Conservation (phyloP, 768 basidiomycete species). For the Hydnomerulius pinastri region DNA sequence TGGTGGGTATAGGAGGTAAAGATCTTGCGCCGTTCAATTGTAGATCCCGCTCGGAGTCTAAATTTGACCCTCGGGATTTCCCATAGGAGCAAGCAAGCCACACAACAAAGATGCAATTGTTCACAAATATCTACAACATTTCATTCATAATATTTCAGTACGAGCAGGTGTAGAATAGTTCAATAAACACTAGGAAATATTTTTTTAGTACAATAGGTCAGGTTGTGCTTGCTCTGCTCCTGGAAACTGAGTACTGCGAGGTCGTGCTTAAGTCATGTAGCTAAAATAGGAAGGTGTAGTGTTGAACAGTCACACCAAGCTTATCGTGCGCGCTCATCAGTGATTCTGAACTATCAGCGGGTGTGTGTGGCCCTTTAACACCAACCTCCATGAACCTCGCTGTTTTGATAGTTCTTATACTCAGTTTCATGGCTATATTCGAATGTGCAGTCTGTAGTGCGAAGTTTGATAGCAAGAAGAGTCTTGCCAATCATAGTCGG, state of each 20-base stretch:
- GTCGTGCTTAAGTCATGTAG: too few relatives aligned
- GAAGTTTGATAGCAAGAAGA: neutral
- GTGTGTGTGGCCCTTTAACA: neutral
- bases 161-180: too few relatives aligned
- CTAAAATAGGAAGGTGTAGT: neutral
- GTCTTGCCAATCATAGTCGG: neutral
- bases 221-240: too few relatives aligned
- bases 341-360: neutral
- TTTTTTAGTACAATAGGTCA: too few relatives aligned
- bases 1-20: too few relatives aligned
- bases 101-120: too few relatives aligned
- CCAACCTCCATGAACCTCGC: neutral
- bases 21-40: too few relatives aligned
- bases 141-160: too few relatives aligned
- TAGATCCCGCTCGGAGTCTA: too few relatives aligned
- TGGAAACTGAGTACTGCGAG: too few relatives aligned
- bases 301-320: neutral
- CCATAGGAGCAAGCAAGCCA: neutral
- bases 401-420: neutral
- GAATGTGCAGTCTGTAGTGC: neutral
- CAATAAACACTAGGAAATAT: too few relatives aligned
- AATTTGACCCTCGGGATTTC: neutral
- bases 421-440: neutral
- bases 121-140: too few relatives aligned
- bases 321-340: neutral